A percentile compares a stretch with the other conserved stretches of the same genome.
These are phyloP conservation scores for sweet orange (Citrus sinensis) DNA, from an alignment of 345 rosid species.

Conservation along the genomic window DNA sequence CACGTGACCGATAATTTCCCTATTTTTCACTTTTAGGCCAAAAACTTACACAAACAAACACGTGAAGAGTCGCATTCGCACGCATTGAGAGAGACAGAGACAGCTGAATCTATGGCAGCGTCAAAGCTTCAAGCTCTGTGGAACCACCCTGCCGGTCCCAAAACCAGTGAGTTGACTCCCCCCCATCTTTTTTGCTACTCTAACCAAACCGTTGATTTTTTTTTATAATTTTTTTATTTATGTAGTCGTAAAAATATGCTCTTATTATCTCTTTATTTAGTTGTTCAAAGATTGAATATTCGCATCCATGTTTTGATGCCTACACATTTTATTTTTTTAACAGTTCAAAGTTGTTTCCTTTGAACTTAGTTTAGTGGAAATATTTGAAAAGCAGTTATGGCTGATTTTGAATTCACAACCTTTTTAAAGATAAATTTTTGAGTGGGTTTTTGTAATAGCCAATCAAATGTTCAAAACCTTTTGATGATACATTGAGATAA, in stretches of 20 bases:
- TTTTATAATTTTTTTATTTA: neutral
- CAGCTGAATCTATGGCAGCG: slow-evolving; percentile 48
- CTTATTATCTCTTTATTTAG: neutral
- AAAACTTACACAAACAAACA: too few species aligned
- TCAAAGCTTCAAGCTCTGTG: slow-evolving; percentile 86
- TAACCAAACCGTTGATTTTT: neutral
- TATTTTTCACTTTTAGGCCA: too few species aligned
- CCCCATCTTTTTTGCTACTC: neutral
- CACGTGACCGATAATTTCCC: too few species aligned
- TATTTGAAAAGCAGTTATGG: neutral
- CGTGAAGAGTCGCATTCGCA: too few species aligned
- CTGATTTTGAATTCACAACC: neutral
- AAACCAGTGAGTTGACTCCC: slow-evolving; percentile 62
- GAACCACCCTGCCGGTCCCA: slow-evolving; percentile 97
- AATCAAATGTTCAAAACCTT: neutral
- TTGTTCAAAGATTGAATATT: neutral
- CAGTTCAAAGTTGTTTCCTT: neutral
- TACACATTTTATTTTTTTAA: neutral
- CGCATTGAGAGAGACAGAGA: neutral
- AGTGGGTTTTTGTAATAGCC: neutral
- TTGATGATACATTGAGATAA: neutral
- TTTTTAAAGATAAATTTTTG: too few species aligned
- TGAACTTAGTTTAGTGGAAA: neutral
- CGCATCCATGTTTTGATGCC: neutral
- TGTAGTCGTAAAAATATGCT: neutral